phyloP scores from a whole-genome alignment of 805 yeast genomes.

The Kazachstania bromeliacearum region DNA sequence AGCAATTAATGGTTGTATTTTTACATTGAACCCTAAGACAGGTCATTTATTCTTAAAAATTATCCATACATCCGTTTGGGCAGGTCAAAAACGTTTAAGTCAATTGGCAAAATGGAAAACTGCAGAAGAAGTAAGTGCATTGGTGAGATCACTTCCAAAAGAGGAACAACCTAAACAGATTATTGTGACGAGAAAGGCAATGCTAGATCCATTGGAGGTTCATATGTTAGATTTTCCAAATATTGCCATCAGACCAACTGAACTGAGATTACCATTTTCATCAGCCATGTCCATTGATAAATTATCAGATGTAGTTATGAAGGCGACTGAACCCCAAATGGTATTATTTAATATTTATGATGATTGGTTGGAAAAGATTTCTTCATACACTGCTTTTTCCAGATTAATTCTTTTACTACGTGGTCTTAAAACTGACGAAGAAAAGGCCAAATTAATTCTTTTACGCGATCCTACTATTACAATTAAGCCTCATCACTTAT shows the following conservation, averaged over 20 bases:
- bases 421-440: slow-evolving; percentile 69
- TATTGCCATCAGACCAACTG: slow-evolving; percentile 80
- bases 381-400: slow-evolving; percentile 90
- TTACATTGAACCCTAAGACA: slow-evolving; percentile 79
- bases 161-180: slow-evolving; percentile 94
- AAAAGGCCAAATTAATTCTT: slow-evolving; percentile 63
- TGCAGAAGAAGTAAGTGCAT: slow-evolving; percentile 93
- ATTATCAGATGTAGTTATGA: slow-evolving; percentile 64
- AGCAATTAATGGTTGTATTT: slow-evolving; percentile 88
- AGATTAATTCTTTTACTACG: slow-evolving; percentile 75
- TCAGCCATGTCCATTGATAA: slow-evolving; percentile 77
- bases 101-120: slow-evolving; percentile 97
- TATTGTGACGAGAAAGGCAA: slow-evolving; percentile 81
- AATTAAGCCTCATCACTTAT: slow-evolving; percentile 71
- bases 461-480: slow-evolving; percentile 63
- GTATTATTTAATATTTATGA: slow-evolving; percentile 84
- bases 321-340: slow-evolving; percentile 91
- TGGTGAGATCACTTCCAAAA: slow-evolving; percentile 76
- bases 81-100: slow-evolving; percentile 89
- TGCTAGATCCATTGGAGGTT: slow-evolving; percentile 89
- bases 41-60: slow-evolving; percentile 86
- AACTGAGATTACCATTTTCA: slow-evolving; percentile 80
- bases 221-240: slow-evolving; percentile 96
- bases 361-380: slow-evolving; percentile 79
- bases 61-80: slow-evolving; percentile 91